These are phyloP conservation scores for Adiantum capillusveneris DNA, from an alignment of 75 land plant genomes.

Conservation along the genomic window DNA sequence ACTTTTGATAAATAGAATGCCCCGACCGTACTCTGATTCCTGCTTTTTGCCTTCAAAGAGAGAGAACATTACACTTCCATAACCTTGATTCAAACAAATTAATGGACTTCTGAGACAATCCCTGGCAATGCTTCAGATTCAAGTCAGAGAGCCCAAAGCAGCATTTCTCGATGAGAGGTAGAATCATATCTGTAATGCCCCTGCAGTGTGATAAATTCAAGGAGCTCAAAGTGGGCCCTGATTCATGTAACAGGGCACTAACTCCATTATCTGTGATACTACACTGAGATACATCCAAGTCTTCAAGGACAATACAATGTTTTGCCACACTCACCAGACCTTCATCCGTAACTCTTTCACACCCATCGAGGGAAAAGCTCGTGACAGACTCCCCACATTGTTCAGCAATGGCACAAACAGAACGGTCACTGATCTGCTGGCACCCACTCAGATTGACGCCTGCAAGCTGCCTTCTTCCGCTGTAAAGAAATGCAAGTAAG, in stretches of 20 bases:
- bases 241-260: slow-evolving; percentile 33
- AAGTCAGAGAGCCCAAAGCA: slow-evolving; percentile 49
- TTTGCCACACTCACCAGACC: slow-evolving; percentile 45
- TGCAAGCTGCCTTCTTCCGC: slow-evolving; percentile 38
- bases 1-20: too few relatives aligned
- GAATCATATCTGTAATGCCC: slow-evolving; percentile 46
- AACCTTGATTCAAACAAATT: slow-evolving; percentile 37
- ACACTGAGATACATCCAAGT: slow-evolving; percentile 65
- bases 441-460: slow-evolving; percentile 64
- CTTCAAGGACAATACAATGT: slow-evolving; percentile 41
- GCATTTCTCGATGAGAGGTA: slow-evolving; percentile 37
- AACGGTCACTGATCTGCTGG: slow-evolving; percentile 45
- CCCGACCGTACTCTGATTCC: too few relatives aligned
- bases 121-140: slow-evolving; percentile 62
- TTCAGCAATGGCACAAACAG: slow-evolving; percentile 36
- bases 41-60: neutral
- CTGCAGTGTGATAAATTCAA: slow-evolving; percentile 66
- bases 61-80: slow-evolving; percentile 63
- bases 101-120: slow-evolving; percentile 34
- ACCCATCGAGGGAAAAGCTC: slow-evolving; percentile 59
- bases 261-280: slow-evolving; percentile 63
- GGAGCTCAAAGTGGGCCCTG: slow-evolving; percentile 38
- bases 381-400: slow-evolving; percentile 47
- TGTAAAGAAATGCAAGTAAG: slow-evolving; percentile 41
- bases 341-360: slow-evolving; percentile 51